Base-by-base conservation (phyloP, 768 basidiomycete genomes). In the Suillus tomentosus region DNA sequence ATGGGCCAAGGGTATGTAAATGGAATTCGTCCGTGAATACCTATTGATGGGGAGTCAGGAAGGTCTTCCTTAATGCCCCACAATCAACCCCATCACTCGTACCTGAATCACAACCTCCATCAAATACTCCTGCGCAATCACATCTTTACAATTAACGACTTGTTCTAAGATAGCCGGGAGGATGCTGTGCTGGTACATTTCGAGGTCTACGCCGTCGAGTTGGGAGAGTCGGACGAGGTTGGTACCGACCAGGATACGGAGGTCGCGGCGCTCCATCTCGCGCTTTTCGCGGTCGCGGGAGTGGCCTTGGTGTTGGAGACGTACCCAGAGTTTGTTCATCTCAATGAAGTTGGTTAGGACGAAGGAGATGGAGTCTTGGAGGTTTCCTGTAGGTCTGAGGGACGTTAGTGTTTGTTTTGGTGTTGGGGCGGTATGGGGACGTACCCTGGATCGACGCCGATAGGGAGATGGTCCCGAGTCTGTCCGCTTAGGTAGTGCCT, bases 21-120 rank as follows among this genome's bases (percentile, higher is more conserved):
- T 99, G 97, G 79, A 99, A 99, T 74, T 99, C 96, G 76, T 99
- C 96, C 13, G 96, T 95, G 77, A 99, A 99, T 19, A 99, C 96
- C 93, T 95, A 53, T 68, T 39, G n/a, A 15, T 37, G 55, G 40
- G 37, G 24, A 24, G 47, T 51, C 13, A 50, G 48, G 2, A 15
- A 14, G 11, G 47, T 51, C 51, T 31, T 31, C 27, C 27, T 4
- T 10, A 24, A 51, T 53, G 27, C 13, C 22, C 11, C 50, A 8
- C 27, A 9, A 27, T 51, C 24, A 2, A 51, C 11, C 37, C 13
- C 37, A 39, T 7, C 22, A 22, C 13, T 13, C 48, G 48, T 64
- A 92, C 94, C 83, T 99, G 97, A 68, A 99, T 99, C 66, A 99
- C 95, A 11, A 99, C 97, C 76, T 99, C 97, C 97, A 99, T 99